Evolutionary conservation across 2,329 filamentous ascomycete genomes (phyloP).

Genomic region (Cadophora gregata): DNA sequence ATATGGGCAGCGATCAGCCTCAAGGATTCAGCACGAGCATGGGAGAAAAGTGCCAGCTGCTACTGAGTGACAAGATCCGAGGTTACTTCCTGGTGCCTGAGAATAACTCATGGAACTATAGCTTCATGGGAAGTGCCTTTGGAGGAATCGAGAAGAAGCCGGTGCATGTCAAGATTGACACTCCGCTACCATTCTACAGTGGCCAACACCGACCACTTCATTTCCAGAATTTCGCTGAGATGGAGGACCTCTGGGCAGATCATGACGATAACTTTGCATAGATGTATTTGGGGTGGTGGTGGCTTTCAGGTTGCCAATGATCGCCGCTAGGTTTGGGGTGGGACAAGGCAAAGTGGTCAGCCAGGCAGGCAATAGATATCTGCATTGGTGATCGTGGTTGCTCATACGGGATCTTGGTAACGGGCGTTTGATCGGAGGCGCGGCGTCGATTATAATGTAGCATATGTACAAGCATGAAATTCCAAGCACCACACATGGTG

Average conservation of each 20-base stretch:
- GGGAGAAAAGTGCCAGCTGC: constrained; percentile 93
- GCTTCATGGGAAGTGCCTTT: constrained; percentile 93
- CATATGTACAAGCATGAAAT: constrained; percentile 37
- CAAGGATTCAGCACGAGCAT: constrained; percentile 91
- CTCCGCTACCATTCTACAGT: constrained; percentile 87
- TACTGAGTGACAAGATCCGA: constrained; percentile 90
- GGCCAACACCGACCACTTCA: constrained; percentile 91
- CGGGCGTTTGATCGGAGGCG: constrained; percentile 38
- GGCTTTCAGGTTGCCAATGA: constrained; percentile 5
- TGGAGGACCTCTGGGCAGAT: constrained; percentile 97
- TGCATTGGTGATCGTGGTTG: constrained; percentile 25
- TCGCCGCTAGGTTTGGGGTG: constrained; percentile 16
- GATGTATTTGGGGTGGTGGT: constrained; percentile 35
- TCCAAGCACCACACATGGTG: constrained; percentile 14
- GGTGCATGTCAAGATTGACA: constrained; percentile 92
- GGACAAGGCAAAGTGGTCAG: constrained; percentile 15
- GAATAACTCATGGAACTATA: constrained; percentile 93
- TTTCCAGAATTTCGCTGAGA: constrained; percentile 95
- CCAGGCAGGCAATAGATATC: constrained; percentile 18
- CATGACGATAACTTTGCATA: constrained; percentile 90
- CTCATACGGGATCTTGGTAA: constrained; percentile 32
- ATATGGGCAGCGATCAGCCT: constrained; percentile 89
- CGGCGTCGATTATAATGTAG: constrained; percentile 31
- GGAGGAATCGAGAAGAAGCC: constrained; percentile 87
- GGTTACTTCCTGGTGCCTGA: constrained; percentile 97